A percentile compares a stretch with the other conserved stretches of the same genome.
Conservation (phyloP, 1,284 basidiomycete genomes). For the Sporisorium exsertum region DNA sequence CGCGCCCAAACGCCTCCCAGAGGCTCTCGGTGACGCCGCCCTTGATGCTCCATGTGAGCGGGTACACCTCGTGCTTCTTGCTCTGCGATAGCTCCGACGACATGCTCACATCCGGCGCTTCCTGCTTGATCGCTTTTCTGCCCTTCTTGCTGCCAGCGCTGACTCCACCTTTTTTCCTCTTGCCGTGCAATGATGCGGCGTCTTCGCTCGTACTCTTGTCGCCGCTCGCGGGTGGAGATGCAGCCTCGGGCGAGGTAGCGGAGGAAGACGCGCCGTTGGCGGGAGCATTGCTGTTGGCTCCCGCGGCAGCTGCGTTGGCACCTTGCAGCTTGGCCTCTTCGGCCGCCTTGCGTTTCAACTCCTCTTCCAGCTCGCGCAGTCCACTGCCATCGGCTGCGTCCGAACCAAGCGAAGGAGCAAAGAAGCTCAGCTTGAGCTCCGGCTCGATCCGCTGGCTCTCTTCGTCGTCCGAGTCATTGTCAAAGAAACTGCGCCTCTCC, state of each 20-base stretch:
- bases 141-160: slow-evolving; percentile 27
- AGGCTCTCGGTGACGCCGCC: slow-evolving; percentile 56
- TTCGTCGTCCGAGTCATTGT: slow-evolving; percentile 52
- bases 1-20: slow-evolving; percentile 63
- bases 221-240: neutral
- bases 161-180: slow-evolving; percentile 33
- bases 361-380: slow-evolving; percentile 43
- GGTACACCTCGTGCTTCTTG: slow-evolving; percentile 59
- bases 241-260: slow-evolving; percentile 24
- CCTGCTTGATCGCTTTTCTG: slow-evolving; percentile 32
- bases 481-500: slow-evolving; percentile 50
- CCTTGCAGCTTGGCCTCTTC: slow-evolving; percentile 35
- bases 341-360: slow-evolving; percentile 43
- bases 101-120: slow-evolving; percentile 6
- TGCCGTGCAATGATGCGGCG: slow-evolving; percentile 8
- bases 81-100: slow-evolving; percentile 20
- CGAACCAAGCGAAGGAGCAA: slow-evolving; percentile 58
- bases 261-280: slow-evolving; percentile 4
- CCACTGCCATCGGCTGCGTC: slow-evolving; percentile 60
- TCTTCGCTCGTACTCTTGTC: slow-evolving; percentile 18
- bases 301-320: slow-evolving; percentile 6
- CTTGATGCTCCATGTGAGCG: slow-evolving; percentile 54
- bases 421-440: slow-evolving; percentile 56
- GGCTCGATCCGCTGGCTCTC: slow-evolving; percentile 45
- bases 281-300: slow-evolving; percentile 10